These are phyloP conservation scores for Komagataella mondaviorum DNA, from an alignment of 805 yeast species.

Conservation along the genomic window DNA sequence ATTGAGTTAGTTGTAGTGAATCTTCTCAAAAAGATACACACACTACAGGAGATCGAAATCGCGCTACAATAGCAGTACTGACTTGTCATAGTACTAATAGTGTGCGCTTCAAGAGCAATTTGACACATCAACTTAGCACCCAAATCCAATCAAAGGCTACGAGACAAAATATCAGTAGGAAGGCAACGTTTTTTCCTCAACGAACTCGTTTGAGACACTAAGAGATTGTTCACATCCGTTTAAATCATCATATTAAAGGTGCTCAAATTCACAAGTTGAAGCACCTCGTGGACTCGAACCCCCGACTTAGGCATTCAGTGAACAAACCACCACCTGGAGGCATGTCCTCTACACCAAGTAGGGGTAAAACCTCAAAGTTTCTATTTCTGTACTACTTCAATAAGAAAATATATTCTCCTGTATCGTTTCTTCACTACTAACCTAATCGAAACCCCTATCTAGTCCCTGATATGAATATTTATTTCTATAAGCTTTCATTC, in stretches of 20 bases:
- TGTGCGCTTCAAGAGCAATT: background rate
- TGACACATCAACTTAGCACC: too few species aligned
- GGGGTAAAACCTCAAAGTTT: background rate
- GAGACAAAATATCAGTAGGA: slow-evolving; percentile 9
- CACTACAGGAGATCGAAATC: background rate
- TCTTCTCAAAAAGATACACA: background rate
- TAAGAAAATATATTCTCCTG: too few species aligned
- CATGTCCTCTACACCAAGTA: background rate
- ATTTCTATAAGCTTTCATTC: too few species aligned
- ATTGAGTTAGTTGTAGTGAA: background rate
- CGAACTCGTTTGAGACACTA: slow-evolving; percentile 6
- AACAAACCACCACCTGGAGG: background rate
- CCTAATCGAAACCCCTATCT: too few species aligned
- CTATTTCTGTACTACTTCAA: too few species aligned
- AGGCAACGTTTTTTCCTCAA: slow-evolving; percentile 13
- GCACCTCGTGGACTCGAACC: background rate
- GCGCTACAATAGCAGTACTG: too few species aligned
- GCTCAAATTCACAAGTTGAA: background rate
- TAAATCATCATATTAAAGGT: slow-evolving; percentile 8
- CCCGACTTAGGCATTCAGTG: background rate
- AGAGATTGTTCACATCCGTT: slow-evolving; percentile 14
- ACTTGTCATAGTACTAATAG: background rate
- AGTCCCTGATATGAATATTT: too few species aligned
- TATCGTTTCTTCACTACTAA: too few species aligned
- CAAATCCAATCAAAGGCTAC: too few species aligned